Conservation (phyloP, 495 filamentous ascomycete species). For the Wilcoxina mikolae region DNA sequence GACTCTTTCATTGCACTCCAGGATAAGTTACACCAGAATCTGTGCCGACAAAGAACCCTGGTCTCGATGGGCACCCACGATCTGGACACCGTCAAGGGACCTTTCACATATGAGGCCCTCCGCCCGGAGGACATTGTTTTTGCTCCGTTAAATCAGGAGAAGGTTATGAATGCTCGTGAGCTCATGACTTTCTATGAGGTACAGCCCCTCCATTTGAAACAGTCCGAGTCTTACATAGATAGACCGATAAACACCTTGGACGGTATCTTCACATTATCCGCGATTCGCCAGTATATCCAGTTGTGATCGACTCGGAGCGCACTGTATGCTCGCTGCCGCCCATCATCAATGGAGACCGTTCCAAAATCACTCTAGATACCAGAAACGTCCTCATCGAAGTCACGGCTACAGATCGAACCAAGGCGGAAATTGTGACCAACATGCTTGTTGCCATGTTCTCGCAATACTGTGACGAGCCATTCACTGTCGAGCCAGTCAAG, state of each 20-base stretch:
- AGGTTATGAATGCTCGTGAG: slow-evolving; percentile 71
- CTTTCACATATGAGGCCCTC: slow-evolving; percentile 91
- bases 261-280: slow-evolving; percentile 78
- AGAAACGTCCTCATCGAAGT: slow-evolving; percentile 93
- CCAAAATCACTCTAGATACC: slow-evolving; percentile 81
- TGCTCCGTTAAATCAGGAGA: slow-evolving; percentile 73
- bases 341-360: slow-evolving; percentile 94
- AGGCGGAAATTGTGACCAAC: slow-evolving; percentile 87
- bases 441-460: slow-evolving; percentile 97
- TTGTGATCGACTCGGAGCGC: slow-evolving; percentile 78
- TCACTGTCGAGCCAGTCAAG: slow-evolving; percentile 85
- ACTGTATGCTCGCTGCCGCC: slow-evolving; percentile 87
- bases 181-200: slow-evolving; percentile 90
- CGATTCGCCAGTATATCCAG: slow-evolving; percentile 89
- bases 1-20: slow-evolving; percentile 96
- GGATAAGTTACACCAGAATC: slow-evolving; percentile 94
- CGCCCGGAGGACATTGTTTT: slow-evolving; percentile 88
- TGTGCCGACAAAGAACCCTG: slow-evolving; percentile 80
- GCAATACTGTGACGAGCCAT: slow-evolving; percentile 69
- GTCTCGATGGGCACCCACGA: slow-evolving; percentile 97
- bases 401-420: slow-evolving; percentile 92
- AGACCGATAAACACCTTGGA: slow-evolving; percentile 71
- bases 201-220: slow-evolving; percentile 11
- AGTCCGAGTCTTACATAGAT: slow-evolving; percentile 11
- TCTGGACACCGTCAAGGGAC: slow-evolving; percentile 80